These are phyloP conservation scores for Lonicera japonica DNA, from an alignment of 129 eudicot species.

Conservation along the genomic window DNA sequence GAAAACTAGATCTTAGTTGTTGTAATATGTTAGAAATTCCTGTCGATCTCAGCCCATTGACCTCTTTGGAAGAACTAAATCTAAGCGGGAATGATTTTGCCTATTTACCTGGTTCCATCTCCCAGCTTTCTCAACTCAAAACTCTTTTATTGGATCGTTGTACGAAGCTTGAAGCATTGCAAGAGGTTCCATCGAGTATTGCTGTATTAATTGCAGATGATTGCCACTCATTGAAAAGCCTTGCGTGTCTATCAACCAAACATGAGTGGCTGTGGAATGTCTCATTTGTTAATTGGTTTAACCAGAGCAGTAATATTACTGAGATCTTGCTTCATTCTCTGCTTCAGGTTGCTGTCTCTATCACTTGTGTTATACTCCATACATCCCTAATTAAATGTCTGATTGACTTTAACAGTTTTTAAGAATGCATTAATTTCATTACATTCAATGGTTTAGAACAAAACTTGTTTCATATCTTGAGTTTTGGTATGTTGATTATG, in stretches of 20 bases:
- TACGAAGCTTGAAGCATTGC: constrained; percentile 31
- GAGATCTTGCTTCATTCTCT: not conserved
- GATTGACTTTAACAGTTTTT: not conserved
- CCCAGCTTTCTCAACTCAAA: constrained; percentile 21
- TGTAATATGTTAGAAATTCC: constrained; percentile 19
- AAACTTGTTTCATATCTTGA: too few species aligned
- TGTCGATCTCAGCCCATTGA: constrained; percentile 13
- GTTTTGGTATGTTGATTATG: too few species aligned
- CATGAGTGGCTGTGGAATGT: not conserved
- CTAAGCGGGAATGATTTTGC: constrained; percentile 31
- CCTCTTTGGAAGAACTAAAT: constrained; percentile 29
- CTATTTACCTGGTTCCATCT: constrained; percentile 19
- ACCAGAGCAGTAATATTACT: not conserved
- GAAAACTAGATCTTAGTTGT: constrained; percentile 21
- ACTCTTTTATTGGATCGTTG: constrained; percentile 40
- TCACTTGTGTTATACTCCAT: not conserved
- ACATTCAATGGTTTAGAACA: too few species aligned
- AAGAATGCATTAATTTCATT: too few species aligned
- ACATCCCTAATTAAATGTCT: not conserved
- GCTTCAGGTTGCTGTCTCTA: not conserved
- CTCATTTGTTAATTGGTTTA: not conserved
- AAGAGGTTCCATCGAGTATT: constrained; percentile 35
- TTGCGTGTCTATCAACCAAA: not conserved
- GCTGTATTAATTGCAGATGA: not conserved
- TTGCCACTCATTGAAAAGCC: not conserved